Evolutionary conservation across 2,329 filamentous ascomycete genomes (phyloP).

Genomic region (Annulohypoxylon truncatum): DNA sequence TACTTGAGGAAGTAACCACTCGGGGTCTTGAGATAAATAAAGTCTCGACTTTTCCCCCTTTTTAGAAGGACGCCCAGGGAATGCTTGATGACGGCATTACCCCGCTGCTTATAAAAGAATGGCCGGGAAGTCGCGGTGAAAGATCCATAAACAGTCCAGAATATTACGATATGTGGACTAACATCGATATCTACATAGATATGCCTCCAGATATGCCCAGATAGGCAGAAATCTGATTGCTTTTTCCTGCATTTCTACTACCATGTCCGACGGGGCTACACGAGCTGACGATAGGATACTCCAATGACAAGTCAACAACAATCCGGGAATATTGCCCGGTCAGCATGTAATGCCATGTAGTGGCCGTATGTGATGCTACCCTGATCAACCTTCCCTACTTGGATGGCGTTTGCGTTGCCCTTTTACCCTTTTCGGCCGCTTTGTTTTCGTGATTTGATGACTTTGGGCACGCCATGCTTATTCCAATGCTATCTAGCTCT

Average conservation of each 20-base stretch:
- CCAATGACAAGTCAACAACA: slow-evolving; percentile 18
- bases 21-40: not conserved
- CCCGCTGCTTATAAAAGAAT: slow-evolving; percentile 8
- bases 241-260: slow-evolving; percentile 1
- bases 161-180: not conserved
- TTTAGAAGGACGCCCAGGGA: not conserved
- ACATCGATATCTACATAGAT: not conserved
- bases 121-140: slow-evolving; percentile 1
- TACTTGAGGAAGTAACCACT: not conserved
- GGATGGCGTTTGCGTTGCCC: slow-evolving; percentile 16
- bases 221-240: slow-evolving; percentile 10
- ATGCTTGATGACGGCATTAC: slow-evolving; percentile 13
- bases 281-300: slow-evolving; percentile 11
- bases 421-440: slow-evolving; percentile 15
- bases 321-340: slow-evolving; percentile 14
- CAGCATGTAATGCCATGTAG: slow-evolving; percentile 8
- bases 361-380: slow-evolving; percentile 4
- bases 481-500: slow-evolving; percentile 18
- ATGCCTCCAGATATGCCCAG: not conserved
- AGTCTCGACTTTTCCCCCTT: not conserved
- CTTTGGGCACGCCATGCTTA: slow-evolving; percentile 23
- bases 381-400: slow-evolving; percentile 24
- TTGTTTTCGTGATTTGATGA: slow-evolving; percentile 11
- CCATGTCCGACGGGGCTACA: not conserved
- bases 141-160: not conserved